These are phyloP conservation scores for Chalciporus piperatoides DNA, from an alignment of 1,284 basidiomycete genomes.

Conservation along the genomic window DNA sequence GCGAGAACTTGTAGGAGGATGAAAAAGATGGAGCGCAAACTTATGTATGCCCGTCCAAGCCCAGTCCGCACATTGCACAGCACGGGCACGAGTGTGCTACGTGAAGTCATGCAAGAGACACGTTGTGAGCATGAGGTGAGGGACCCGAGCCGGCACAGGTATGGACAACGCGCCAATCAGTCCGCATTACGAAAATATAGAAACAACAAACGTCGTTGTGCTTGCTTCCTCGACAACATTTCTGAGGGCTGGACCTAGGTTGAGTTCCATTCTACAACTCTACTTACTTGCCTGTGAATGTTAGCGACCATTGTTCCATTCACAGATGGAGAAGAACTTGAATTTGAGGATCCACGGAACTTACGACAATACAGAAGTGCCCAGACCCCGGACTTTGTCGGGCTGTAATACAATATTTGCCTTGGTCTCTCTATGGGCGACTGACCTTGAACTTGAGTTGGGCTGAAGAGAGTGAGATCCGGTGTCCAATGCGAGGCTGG, in stretches of 20 bases:
- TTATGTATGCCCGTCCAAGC: slow-evolving; percentile 32
- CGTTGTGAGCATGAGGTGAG: slow-evolving; percentile 26
- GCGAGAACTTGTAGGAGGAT: slow-evolving; percentile 15
- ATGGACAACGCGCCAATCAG: slow-evolving; percentile 14
- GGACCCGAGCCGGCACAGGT: neutral
- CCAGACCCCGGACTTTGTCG: neutral
- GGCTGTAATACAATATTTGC: too few species aligned
- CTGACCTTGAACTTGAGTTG: too few species aligned
- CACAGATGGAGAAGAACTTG: too few species aligned
- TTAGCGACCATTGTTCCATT: neutral
- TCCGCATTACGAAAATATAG: slow-evolving; percentile 10
- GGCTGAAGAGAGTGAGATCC: too few species aligned
- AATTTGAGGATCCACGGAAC: neutral
- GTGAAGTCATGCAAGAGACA: slow-evolving; percentile 26
- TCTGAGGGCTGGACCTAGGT: neutral
- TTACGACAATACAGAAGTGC: neutral
- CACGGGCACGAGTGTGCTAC: slow-evolving; percentile 32
- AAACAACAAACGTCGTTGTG: neutral
- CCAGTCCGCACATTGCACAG: slow-evolving; percentile 20
- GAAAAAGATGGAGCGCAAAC: slow-evolving; percentile 23
- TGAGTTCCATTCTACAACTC: neutral
- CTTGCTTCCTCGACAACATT: neutral
- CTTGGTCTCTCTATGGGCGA: too few species aligned
- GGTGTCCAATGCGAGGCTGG: too few species aligned
- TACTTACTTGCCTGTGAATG: neutral